Evolutionary conservation across 2,329 filamentous ascomycete genomes (phyloP).

Genomic region (Drechslerella stenobrocha): DNA sequence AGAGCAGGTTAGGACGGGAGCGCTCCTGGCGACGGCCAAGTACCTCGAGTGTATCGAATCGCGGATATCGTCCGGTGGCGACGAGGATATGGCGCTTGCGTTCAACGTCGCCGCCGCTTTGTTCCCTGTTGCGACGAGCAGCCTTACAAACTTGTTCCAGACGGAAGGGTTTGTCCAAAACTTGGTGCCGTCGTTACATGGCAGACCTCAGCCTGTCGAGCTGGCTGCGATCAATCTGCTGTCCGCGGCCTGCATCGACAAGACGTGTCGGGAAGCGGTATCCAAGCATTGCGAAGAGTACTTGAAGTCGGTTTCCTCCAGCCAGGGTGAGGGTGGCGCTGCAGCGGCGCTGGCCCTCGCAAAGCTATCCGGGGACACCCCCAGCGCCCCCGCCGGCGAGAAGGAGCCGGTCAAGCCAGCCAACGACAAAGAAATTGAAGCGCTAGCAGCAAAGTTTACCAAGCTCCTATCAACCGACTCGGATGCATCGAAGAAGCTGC

Average conservation of each 20-base stretch:
- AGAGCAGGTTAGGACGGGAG: slow-evolving; percentile 50
- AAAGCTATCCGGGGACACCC: slow-evolving; percentile 66
- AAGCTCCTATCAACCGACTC: slow-evolving; percentile 68
- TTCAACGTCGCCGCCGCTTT: slow-evolving; percentile 89
- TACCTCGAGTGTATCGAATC: slow-evolving; percentile 50
- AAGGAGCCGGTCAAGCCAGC: slow-evolving; percentile 57
- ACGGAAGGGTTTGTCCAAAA: slow-evolving; percentile 82
- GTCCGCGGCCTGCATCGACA: slow-evolving; percentile 86
- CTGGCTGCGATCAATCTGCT: slow-evolving; percentile 84
- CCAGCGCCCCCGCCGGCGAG: slow-evolving; percentile 47
- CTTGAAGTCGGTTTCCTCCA: slow-evolving; percentile 80
- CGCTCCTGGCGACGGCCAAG: slow-evolving; percentile 51
- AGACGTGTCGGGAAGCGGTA: slow-evolving; percentile 78
- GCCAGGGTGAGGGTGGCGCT: slow-evolving; percentile 65
- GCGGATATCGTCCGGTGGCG: slow-evolving; percentile 72
- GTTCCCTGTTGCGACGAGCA: slow-evolving; percentile 70
- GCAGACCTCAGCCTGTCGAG: slow-evolving; percentile 72
- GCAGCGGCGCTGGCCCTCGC: slow-evolving; percentile 74
- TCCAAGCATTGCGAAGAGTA: slow-evolving; percentile 82
- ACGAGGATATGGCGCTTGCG: slow-evolving; percentile 85
- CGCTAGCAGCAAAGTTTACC: slow-evolving; percentile 67
- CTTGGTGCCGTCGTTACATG: slow-evolving; percentile 70
- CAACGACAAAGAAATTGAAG: slow-evolving; percentile 63
- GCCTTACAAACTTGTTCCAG: slow-evolving; percentile 71
- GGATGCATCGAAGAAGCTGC: slow-evolving; percentile 63